Conservation (phyloP, 345 rosid genomes). For the Aquilaria yunnanensis region DNA sequence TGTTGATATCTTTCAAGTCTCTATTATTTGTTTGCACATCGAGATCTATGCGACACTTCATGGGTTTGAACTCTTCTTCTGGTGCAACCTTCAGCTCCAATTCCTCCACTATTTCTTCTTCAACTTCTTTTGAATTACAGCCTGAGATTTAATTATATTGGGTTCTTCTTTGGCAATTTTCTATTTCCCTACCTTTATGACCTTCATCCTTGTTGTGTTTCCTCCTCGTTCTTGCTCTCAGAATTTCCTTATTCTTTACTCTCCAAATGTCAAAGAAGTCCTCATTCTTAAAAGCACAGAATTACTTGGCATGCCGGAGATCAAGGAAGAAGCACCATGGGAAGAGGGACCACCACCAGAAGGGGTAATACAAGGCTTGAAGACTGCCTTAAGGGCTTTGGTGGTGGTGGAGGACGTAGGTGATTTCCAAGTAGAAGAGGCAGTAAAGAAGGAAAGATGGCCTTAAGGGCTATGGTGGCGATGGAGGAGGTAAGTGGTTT, state of each 20-base stretch:
- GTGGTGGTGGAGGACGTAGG: slow-evolving; percentile 40
- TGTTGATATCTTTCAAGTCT: slow-evolving; percentile 68
- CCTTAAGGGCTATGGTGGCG: too few species aligned
- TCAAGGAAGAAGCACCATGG: slow-evolving; percentile 51
- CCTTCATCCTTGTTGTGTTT: slow-evolving; percentile 21
- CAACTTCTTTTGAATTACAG: slow-evolving; percentile 39
- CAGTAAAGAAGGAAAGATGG: slow-evolving; percentile 7
- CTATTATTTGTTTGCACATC: slow-evolving; percentile 74
- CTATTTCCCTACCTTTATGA: slow-evolving; percentile 26
- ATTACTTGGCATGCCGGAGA: slow-evolving; percentile 88
- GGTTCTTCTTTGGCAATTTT: slow-evolving; percentile 34
- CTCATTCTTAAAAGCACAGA: slow-evolving; percentile 86
- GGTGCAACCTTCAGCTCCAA: slow-evolving; percentile 21
- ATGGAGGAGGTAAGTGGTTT: too few species aligned
- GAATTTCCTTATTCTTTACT: slow-evolving; percentile 40
- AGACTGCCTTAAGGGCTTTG: slow-evolving; percentile 44
- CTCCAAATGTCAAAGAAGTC: slow-evolving; percentile 63
- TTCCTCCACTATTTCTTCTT: slow-evolving; percentile 30
- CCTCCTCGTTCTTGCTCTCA: slow-evolving; percentile 34
- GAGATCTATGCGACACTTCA: slow-evolving; percentile 90
- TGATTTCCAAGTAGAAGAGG: slow-evolving; percentile 47
- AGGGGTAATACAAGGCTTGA: slow-evolving; percentile 52
- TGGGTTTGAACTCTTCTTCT: slow-evolving; percentile 64
- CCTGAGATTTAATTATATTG: slow-evolving; percentile 29
- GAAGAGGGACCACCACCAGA: slow-evolving; percentile 17